phyloP scores from a whole-genome alignment of 352 stramenopile genomes.

The Globisporangium abappressorium region DNA sequence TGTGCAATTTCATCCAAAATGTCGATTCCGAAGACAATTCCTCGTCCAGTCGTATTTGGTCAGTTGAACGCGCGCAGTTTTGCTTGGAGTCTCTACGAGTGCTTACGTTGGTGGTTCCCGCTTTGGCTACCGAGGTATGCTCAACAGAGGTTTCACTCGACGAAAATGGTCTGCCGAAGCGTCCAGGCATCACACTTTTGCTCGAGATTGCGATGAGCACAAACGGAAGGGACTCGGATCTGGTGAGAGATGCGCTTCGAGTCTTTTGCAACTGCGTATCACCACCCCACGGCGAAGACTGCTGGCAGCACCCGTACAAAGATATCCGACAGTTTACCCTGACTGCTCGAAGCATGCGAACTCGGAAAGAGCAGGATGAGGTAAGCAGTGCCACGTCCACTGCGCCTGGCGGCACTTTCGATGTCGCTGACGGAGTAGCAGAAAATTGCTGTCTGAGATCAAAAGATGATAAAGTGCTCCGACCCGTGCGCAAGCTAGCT shows the following conservation, averaged over 20 bases:
- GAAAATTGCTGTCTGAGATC: constrained; percentile 53
- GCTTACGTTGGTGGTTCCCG: constrained; percentile 70
- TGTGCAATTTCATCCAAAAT: constrained; percentile 58
- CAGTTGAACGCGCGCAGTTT: constrained; percentile 76
- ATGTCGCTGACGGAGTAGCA: constrained; percentile 2
- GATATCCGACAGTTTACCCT: constrained; percentile 80
- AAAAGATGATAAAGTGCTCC: constrained; percentile 63
- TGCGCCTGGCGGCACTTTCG: neutral
- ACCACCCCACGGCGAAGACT: constrained; percentile 70
- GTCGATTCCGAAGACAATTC: constrained; percentile 53
- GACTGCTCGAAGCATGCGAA: constrained; percentile 66
- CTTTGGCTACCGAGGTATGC: constrained; percentile 71
- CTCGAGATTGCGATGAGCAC: constrained; percentile 76
- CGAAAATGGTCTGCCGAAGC: constrained; percentile 36
- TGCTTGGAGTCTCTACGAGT: constrained; percentile 73
- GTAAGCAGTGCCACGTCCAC: neutral
- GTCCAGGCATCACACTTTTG: constrained; percentile 62
- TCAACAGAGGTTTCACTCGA: constrained; percentile 64
- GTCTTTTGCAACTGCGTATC: constrained; percentile 87
- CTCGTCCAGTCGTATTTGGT: constrained; percentile 60
- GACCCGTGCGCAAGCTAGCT: constrained; percentile 69
- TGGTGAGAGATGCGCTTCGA: constrained; percentile 67
- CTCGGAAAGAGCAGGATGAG: constrained; percentile 30
- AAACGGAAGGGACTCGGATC: constrained; percentile 65
- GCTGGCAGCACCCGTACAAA: constrained; percentile 83